These are phyloP conservation scores for Brachypodium distachyon DNA, from an alignment of 202 grass and related monocot species.

Conservation along the genomic window DNA sequence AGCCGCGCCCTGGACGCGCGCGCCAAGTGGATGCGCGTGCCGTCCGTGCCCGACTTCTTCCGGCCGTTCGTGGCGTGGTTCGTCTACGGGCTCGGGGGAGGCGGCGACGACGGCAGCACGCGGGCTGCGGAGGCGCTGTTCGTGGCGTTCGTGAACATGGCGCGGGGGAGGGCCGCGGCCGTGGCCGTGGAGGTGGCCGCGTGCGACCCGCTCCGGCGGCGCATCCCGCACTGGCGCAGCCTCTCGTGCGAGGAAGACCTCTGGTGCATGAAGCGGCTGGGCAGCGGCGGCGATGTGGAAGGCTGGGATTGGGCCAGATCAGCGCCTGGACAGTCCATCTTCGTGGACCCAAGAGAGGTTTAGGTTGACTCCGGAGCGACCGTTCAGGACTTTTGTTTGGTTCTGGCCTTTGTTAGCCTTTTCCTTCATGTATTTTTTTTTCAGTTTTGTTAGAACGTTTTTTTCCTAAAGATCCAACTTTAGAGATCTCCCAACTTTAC, in stretches of 20 bases:
- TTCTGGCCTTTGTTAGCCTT: too few relatives aligned
- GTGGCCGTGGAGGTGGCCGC: slow-evolving; percentile 66
- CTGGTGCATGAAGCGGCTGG: slow-evolving; percentile 78
- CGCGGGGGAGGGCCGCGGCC: slow-evolving; percentile 42
- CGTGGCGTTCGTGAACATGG: slow-evolving; percentile 43
- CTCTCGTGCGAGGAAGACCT: slow-evolving; percentile 69
- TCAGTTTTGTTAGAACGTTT: too few relatives aligned
- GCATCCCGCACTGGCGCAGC: slow-evolving; percentile 72
- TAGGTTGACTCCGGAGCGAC: slow-evolving; percentile 17
- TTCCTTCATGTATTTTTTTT: too few relatives aligned
- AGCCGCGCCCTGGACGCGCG: slow-evolving; percentile 52
- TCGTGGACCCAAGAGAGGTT: slow-evolving; percentile 84
- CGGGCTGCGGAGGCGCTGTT: slow-evolving; percentile 32
- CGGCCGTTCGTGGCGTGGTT: slow-evolving; percentile 61
- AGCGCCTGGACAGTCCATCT: slow-evolving; percentile 40
- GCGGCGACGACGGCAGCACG: slow-evolving; percentile 25
- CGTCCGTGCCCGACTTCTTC: slow-evolving; percentile 75
- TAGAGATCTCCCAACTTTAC: too few relatives aligned
- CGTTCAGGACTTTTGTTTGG: too few relatives aligned
- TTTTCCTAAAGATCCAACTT: too few relatives aligned
- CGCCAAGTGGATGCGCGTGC: slow-evolving; percentile 67
- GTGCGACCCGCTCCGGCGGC: slow-evolving; percentile 46
- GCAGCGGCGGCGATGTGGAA: slow-evolving; percentile 17
- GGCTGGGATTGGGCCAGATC: slow-evolving; percentile 75
- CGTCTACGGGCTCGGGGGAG: slow-evolving; percentile 67